Percentiles rank a stretch among this genome's conserved stretches.
Evolutionary conservation across 31 red algal species (phyloP).

Genomic region (Endocladia muricata): DNA sequence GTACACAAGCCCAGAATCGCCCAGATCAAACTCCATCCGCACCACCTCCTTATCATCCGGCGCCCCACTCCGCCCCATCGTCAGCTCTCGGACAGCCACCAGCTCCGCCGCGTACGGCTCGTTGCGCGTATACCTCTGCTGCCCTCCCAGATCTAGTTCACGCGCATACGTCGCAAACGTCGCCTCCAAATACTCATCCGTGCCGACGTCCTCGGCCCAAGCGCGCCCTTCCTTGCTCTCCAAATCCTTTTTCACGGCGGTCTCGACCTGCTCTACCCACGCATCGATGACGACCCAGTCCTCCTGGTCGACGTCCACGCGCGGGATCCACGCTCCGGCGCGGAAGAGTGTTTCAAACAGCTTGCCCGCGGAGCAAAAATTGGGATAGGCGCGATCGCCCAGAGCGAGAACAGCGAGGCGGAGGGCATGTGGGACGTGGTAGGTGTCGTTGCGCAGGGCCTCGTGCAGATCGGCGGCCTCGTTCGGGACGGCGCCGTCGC

Average conservation of each 20-base stretch:
- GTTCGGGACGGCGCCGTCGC: slow-evolving; percentile 86
- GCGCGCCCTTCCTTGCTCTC: not conserved
- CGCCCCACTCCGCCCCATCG: not conserved
- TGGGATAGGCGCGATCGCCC: slow-evolving; percentile 88
- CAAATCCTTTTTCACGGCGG: not conserved
- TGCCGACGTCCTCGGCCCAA: not conserved
- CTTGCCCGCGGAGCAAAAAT: slow-evolving; percentile 85
- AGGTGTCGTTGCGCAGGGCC: slow-evolving; percentile 17
- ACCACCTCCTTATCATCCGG: slow-evolving; percentile 61
- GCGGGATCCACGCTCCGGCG: not conserved
- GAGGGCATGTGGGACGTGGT: slow-evolving; percentile 10
- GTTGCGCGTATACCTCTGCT: slow-evolving; percentile 35
- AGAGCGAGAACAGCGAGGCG: slow-evolving; percentile 83
- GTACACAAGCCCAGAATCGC: slow-evolving; percentile 65
- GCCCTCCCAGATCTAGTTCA: not conserved
- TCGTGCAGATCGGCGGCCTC: slow-evolving; percentile 76
- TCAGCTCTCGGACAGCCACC: slow-evolving; percentile 31
- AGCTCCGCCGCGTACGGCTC: slow-evolving; percentile 72
- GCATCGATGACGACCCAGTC: slow-evolving; percentile 69
- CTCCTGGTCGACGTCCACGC: slow-evolving; percentile 81
- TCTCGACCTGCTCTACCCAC: slow-evolving; percentile 44
- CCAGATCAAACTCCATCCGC: slow-evolving; percentile 76
- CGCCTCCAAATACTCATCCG: slow-evolving; percentile 38
- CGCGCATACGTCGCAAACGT: slow-evolving; percentile 52
- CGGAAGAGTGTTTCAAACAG: slow-evolving; percentile 53